Conservation (phyloP, 108 stramenopile genomes). For the Craspedostauros australis region DNA sequence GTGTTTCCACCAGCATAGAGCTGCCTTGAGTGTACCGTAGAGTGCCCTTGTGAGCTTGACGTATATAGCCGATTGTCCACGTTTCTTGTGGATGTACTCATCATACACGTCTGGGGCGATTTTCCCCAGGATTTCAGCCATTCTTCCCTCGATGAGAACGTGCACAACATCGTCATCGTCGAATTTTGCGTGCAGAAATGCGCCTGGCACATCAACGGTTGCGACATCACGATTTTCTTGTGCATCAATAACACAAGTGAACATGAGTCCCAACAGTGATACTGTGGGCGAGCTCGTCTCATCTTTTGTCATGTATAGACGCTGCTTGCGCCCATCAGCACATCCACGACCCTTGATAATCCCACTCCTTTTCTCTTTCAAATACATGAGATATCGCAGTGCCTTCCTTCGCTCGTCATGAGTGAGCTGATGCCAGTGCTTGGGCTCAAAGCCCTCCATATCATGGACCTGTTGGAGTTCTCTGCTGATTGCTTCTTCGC, state of each 20-base stretch:
- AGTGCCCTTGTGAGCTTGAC: conserved; percentile 26
- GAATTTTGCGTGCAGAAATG: too few relatives aligned
- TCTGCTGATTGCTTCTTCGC: conserved; percentile 16
- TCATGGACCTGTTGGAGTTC: conserved; percentile 38
- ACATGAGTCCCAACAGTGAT: too few relatives aligned
- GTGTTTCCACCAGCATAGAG: conserved; percentile 15
- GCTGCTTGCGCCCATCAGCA: conserved; percentile 34
- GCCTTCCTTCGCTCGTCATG: conserved; percentile 21
- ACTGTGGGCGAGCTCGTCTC: too few relatives aligned
- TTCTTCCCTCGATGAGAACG: conserved; percentile 7
- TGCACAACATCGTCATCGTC: conserved; percentile 8
- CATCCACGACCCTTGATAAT: conserved; percentile 36
- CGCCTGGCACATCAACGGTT: too few relatives aligned
- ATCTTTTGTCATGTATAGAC: conserved; percentile 17
- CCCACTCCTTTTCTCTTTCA: conserved; percentile 35
- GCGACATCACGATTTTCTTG: too few relatives aligned
- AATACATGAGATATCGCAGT: conserved; percentile 34
- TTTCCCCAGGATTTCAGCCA: conserved; percentile 7
- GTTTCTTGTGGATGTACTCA: conserved; percentile 1
- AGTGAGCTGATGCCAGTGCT: conserved; percentile 9
- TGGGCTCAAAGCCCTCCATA: conserved; percentile 19
- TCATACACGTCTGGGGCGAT: conserved; percentile 1
- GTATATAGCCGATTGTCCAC: too few relatives aligned
- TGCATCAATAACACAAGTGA: too few relatives aligned
- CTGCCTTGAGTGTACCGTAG: conserved; percentile 20